Base-by-base conservation (phyloP, 108 stramenopile species). In the Fragilariopsis cylindrus region DNA sequence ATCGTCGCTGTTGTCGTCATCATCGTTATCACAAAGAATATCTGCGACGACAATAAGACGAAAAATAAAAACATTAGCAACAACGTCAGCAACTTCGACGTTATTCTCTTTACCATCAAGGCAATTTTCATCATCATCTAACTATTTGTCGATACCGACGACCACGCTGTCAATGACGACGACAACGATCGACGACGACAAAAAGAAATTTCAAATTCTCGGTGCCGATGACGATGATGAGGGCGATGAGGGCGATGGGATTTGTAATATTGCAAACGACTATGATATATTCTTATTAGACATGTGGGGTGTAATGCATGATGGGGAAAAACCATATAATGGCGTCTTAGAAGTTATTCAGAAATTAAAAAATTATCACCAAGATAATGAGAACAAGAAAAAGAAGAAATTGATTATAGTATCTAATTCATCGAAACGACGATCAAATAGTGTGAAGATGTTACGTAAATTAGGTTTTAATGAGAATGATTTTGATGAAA, bases 221-320 rank as follows among this genome's bases (percentile, higher is more conserved):
- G 30, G 30, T 30, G 30, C 30, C 30, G 30, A 30, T 30, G 30
- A 30, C 42, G 6, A 5, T n/a, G 62, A 63, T n/a, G 42, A 63
- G 0, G 6, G 15, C 16, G 19, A 6, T 3, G 21, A 7, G n/a
- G 43, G 4, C 40, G 62, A 44, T n/a, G 42, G 62, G 48, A 68
- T 79, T 11, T 66, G 72, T 11, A 83, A 83, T 4, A 72, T 91
- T 48, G 73, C 76, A 15, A 77, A 89, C 60, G 63, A 82, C 5
- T 92, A 96, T 71, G 94, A 97, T 73, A 79, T 88, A 5, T 94
- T 94, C 62, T 72, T 97, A 0, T 66, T 97, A 41, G 97, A 97
- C 71, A 95, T 96, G 90, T 97, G 94, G 94, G 95, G 95, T 12
- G 96, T 96, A 3, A 82, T 97, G 88, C 97, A 98, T 73, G 87